Evolutionary conservation across 768 basidiomycete species (phyloP).

Genomic region (Mycena pura): DNA sequence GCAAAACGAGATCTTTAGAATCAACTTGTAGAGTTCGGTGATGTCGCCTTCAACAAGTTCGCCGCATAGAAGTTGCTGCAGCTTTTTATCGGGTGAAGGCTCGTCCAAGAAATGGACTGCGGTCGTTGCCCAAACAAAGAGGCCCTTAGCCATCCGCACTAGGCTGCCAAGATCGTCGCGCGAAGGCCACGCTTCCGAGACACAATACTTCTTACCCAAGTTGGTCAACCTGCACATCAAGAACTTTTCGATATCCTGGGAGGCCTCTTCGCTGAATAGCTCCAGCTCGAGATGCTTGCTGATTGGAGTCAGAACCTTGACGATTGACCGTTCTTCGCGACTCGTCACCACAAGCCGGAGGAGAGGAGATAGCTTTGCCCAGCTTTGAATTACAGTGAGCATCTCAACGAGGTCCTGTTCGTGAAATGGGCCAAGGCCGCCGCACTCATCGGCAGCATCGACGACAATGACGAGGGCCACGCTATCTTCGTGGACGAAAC

Average conservation of each 20-base stretch:
- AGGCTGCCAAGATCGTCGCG: not conserved
- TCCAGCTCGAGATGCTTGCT: not conserved
- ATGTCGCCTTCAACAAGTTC: slow-evolving; percentile 5
- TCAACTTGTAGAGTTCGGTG: slow-evolving; percentile 6
- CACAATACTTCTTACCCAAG: not conserved
- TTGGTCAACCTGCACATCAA: no score
- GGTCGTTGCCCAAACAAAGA: slow-evolving; percentile 36
- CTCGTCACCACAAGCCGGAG: slow-evolving; percentile 18
- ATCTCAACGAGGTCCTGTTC: slow-evolving; percentile 9
- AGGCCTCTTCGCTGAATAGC: not conserved
- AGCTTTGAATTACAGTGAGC: not conserved
- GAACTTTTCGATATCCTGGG: slow-evolving; percentile 2
- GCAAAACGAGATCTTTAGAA: slow-evolving; percentile 17
- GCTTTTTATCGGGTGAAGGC: not conserved
- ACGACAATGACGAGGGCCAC: slow-evolving; percentile 5
- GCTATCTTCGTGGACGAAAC: not conserved
- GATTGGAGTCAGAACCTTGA: slow-evolving; percentile 2
- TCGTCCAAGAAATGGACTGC: slow-evolving; percentile 33
- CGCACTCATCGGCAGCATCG: slow-evolving; percentile 23
- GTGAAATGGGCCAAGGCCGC: slow-evolving; percentile 5
- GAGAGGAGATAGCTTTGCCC: not conserved
- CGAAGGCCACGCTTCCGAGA: slow-evolving; percentile 12
- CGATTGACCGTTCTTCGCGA: slow-evolving; percentile 9
- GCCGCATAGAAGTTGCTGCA: slow-evolving; percentile 2
- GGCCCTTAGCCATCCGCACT: slow-evolving; percentile 17